Base-by-base conservation (phyloP, 148 eudicot genomes). In the Camellia sinensis region DNA sequence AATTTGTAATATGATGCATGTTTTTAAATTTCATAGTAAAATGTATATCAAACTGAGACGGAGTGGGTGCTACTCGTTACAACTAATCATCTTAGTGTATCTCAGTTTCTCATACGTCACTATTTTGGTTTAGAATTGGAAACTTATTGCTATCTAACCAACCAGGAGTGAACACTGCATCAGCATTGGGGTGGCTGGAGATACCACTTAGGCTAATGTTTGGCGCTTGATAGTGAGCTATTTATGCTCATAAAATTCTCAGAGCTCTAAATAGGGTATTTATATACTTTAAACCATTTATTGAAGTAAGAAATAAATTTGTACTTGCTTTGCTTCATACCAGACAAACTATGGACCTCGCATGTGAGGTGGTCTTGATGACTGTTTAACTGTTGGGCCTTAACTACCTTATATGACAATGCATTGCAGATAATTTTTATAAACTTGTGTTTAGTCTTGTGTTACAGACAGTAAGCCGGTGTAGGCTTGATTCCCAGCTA, bases 401-500 rank as follows among this genome's bases (percentile, higher is more conserved):
- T 18, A 40, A 10, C 71, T 29, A 37, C 46, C 41, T 11, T 67
- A 37, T 21, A 29, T 67, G 45, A 12, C 3, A 40, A 59, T 61
- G 48, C 14, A 3, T 62, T 18, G 17, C 8, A 14, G 3, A 29
- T 29, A 29, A 29, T 29, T 67, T 59, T 22, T 1, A 10, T 61
- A 15, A 75, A 44, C 50, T 29, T n/a, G 9, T 44, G 67, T 79
- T 71, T 53, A 0, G 18, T 75, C 15, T 41, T 19, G 8, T 75
- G 77, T 75, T 50, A 46, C 22, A n/a, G 46, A 53, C 7, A 52
- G 52, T 15, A 43, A 0, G 53, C 7, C 2, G 41, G 65, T 40
- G 50, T 48, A 3, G 29, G 78, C 48, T 59, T 75, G 78, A 61
- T 60, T 59, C 1, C 4, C 68, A 44, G 54, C 78, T 75, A 57